Conservation (phyloP, 495 filamentous ascomycete genomes). For the Durotheca rogersii region DNA sequence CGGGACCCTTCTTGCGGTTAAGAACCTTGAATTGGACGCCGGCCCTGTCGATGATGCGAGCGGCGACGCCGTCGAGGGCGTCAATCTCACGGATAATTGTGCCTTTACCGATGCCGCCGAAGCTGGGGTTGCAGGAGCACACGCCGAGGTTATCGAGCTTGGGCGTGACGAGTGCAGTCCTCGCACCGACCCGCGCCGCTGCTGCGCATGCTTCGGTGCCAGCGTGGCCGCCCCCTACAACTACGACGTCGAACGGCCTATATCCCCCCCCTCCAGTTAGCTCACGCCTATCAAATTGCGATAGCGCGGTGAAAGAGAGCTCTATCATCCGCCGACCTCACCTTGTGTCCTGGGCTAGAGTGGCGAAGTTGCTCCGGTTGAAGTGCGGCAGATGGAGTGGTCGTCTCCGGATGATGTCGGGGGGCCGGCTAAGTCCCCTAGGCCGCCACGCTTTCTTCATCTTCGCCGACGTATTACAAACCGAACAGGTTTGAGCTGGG, state of each 20-base stretch:
- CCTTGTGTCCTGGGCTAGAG: slow-evolving; percentile 41
- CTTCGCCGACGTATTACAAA: not conserved
- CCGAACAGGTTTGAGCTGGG: not conserved
- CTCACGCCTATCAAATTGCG: not conserved
- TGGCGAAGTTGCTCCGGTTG: slow-evolving; percentile 39
- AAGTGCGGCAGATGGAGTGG: slow-evolving; percentile 8
- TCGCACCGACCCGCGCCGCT: slow-evolving; percentile 83
- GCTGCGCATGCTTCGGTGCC: slow-evolving; percentile 94
- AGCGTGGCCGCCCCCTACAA: slow-evolving; percentile 95
- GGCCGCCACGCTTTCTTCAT: slow-evolving; percentile 43
- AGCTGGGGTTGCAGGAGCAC: slow-evolving; percentile 96
- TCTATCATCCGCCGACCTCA: slow-evolving; percentile 19
- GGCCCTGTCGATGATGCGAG: slow-evolving; percentile 88
- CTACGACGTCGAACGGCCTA: slow-evolving; percentile 86
- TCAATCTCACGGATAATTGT: slow-evolving; percentile 95
- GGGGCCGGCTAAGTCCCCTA: slow-evolving; percentile 35
- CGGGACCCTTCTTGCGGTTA: slow-evolving; percentile 86
- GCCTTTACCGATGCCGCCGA: slow-evolving; percentile 98
- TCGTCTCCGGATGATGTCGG: slow-evolving; percentile 8
- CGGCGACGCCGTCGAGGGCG: slow-evolving; percentile 88
- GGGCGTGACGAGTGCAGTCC: slow-evolving; percentile 86
- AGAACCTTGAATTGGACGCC: slow-evolving; percentile 88
- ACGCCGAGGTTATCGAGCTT: slow-evolving; percentile 85
- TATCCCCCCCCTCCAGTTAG: not conserved
- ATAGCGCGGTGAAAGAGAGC: not conserved